phyloP scores from a whole-genome alignment of 2,329 filamentous ascomycete species.

The Pestalotiopsis fici region DNA sequence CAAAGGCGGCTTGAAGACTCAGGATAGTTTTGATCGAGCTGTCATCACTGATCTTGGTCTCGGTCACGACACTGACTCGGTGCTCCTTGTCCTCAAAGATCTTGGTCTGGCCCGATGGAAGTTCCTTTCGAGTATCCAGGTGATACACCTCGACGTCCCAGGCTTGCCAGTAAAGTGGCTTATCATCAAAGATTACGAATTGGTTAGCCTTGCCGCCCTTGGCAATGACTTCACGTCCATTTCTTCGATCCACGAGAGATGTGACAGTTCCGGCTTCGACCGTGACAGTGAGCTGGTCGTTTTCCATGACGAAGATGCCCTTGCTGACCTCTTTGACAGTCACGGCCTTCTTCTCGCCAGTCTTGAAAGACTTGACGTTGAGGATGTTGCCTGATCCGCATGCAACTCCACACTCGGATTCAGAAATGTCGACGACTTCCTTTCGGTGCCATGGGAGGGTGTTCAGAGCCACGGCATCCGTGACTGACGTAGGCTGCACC shows the following conservation, averaged over 20 bases:
- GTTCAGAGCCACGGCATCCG: constrained; percentile 69
- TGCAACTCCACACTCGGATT: constrained; percentile 53
- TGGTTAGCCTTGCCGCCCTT: constrained; percentile 80
- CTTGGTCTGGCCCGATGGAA: constrained; percentile 67
- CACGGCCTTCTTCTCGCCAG: constrained; percentile 46
- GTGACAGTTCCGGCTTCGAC: constrained; percentile 78
- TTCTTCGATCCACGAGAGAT: constrained; percentile 76
- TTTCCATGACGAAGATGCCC: constrained; percentile 77
- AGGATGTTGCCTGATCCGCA: constrained; percentile 57
- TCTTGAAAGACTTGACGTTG: constrained; percentile 55
- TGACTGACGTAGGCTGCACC: constrained; percentile 37
- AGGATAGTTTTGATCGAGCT: constrained; percentile 88
- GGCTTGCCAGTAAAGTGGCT: constrained; percentile 94
- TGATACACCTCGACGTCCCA: constrained; percentile 99
- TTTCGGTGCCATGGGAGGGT: constrained; percentile 84
- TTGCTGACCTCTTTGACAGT: constrained; percentile 50
- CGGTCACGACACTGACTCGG: constrained; percentile 78
- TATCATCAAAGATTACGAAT: constrained; percentile 94
- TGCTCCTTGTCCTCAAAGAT: constrained; percentile 74
- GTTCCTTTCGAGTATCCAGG: constrained; percentile 79
- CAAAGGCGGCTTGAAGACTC: constrained; percentile 70
- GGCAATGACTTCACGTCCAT: constrained; percentile 76
- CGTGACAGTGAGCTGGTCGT: constrained; percentile 72
- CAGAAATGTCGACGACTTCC: constrained; percentile 69
- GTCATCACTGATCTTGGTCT: constrained; percentile 83